Evolutionary conservation across 2,329 filamentous ascomycete genomes (phyloP).

Genomic region (Apiospora phragmitis): DNA sequence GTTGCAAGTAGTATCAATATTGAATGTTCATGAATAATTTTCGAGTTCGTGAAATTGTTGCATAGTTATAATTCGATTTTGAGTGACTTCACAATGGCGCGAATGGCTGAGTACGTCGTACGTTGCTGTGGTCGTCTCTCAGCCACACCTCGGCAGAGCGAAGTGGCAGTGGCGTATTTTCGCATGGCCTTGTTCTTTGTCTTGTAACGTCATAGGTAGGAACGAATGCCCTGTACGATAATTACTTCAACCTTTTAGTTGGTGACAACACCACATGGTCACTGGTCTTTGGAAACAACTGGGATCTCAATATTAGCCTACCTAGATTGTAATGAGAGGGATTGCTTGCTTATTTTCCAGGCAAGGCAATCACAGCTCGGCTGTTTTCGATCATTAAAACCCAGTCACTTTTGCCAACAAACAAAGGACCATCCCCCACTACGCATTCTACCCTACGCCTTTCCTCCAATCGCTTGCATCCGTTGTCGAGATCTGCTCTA

Average conservation of each 20-base stretch:
- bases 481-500: not conserved
- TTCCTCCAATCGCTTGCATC: not conserved
- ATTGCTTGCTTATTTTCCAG: not conserved
- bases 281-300: not conserved
- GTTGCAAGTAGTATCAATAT: constrained; percentile 6
- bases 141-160: not conserved
- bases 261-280: not conserved
- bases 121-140: not conserved
- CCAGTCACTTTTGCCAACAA: not conserved
- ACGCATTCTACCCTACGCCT: not conserved
- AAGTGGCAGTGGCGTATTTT: not conserved
- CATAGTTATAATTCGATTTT: too few species aligned
- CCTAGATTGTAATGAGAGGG: not conserved
- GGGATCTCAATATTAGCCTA: not conserved
- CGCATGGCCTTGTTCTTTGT: not conserved
- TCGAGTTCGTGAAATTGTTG: not conserved
- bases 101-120: not conserved
- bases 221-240: not conserved
- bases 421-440: not conserved
- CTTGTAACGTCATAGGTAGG: not conserved
- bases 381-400: not conserved
- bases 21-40: constrained; percentile 1
- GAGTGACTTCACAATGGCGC: not conserved
- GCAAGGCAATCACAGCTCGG: not conserved
- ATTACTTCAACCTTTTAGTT: too few species aligned